Base-by-base conservation (phyloP, 2,329 filamentous ascomycete genomes). In the Cladobotryum protrusum region DNA sequence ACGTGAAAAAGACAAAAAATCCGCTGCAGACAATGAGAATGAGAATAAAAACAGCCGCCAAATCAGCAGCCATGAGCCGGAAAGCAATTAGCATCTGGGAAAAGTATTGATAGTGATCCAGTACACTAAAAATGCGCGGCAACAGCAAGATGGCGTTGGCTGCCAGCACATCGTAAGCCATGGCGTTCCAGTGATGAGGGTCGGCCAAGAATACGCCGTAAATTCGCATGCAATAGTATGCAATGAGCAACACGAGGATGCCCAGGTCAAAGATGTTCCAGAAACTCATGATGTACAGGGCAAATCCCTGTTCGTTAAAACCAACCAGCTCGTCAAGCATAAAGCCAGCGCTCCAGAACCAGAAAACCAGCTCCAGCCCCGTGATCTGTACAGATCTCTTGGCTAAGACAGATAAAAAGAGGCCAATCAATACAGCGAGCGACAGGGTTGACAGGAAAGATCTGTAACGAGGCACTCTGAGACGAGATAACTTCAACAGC, bases 321-420 rank as follows among this genome's bases (percentile, higher is more conserved):
- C 91, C 91, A 15, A 96, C 90, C 18, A 97, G 79, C 68, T 96
- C 92, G 61, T 96, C 92, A 32, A 96, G 81, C 89, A 96, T 95
- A 67, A 95, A 96, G 1, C 92, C 92, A 20, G 89, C 89, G 63
- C 89, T 95, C 91, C 92, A 97, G 67, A 96, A 89, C 92, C 92
- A 97, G 69, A 97, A 96, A 12, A 96, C 67, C 14, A 96, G 74
- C 66, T 97, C 92, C 9, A 96, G 72, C 0, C 81, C 80, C 1
- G 89, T 95, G 60, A 97, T 96, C 47, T 84, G 78, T 48, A 85
- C 78, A 3, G 89, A 92, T 52, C 88, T 81, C 62, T 87, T 74
- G 11, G 80, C 73, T 3, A 96, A 77, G 9, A 97, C 90, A 9
- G 89, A 86, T 15, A 96, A 72, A 65, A 95, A 96, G 11, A 96